A percentile compares a stretch with the other conserved stretches of the same genome.
These are phyloP conservation scores for Ustilago tritici DNA, from an alignment of 1,284 basidiomycete species.

Conservation along the genomic window DNA sequence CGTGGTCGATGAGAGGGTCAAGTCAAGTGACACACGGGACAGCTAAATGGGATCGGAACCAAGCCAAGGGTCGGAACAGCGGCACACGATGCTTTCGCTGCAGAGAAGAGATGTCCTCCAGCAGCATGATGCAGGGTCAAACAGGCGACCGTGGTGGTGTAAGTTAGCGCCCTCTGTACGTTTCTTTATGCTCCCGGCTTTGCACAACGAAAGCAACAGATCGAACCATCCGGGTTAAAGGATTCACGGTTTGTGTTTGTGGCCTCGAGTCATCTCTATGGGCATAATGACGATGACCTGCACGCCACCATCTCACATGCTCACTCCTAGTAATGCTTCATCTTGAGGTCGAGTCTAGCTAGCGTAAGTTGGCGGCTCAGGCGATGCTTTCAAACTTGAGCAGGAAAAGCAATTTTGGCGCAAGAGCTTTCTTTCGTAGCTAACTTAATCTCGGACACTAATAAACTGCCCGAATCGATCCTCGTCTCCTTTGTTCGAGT, in stretches of 20 bases:
- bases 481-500: not conserved
- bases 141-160: not conserved
- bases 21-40: constrained; percentile 11
- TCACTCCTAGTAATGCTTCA: too few species aligned
- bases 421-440: constrained; percentile 3
- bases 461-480: not conserved
- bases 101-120: not conserved
- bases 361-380: not conserved
- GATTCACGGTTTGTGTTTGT: not conserved
- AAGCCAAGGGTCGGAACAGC: not conserved
- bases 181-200: not conserved
- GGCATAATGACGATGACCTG: not conserved
- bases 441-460: constrained; percentile 7
- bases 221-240: constrained; percentile 7
- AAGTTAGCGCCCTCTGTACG: too few species aligned
- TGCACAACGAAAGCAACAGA: not conserved
- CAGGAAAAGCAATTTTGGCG: not conserved
- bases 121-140: not conserved
- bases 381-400: constrained; percentile 5
- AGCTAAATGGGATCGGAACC: not conserved
- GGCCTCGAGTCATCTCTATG: not conserved
- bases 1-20: not conserved
- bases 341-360: not conserved
- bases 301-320: too few species aligned
- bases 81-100: not conserved